phyloP scores from a whole-genome alignment of 2,329 filamentous ascomycete species.

The Parascedosporium putredinis region DNA sequence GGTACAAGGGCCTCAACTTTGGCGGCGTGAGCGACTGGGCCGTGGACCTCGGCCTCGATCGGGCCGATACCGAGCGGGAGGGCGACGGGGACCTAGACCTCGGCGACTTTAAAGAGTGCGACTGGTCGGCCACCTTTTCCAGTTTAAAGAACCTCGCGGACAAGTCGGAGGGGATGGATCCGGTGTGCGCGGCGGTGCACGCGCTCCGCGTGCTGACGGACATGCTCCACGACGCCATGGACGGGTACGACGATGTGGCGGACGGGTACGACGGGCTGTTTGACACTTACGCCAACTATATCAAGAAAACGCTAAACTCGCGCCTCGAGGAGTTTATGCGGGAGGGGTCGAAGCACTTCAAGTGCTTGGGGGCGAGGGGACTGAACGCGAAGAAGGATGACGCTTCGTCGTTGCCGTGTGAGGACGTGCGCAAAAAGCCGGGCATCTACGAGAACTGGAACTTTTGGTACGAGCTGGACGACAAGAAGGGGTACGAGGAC shows the following conservation, averaged over 20 bases:
- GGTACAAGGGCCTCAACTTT: constrained; percentile 14
- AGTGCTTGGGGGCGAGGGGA: too few species aligned
- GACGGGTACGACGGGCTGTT: neutral
- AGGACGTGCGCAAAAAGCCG: neutral
- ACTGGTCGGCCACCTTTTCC: neutral
- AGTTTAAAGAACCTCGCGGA: neutral
- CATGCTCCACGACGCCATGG: neutral
- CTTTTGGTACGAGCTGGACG: neutral
- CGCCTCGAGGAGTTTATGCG: neutral
- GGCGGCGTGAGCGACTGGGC: constrained; percentile 17
- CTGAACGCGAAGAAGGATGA: neutral
- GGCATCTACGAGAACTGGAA: neutral
- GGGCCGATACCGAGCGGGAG: neutral
- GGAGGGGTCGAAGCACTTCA: neutral
- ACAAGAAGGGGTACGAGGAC: neutral
- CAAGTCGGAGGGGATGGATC: neutral
- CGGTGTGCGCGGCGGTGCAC: neutral
- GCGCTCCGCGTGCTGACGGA: neutral
- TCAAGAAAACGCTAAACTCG: neutral
- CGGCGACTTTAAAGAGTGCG: neutral
- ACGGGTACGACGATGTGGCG: neutral
- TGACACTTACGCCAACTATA: neutral
- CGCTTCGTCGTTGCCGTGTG: too few species aligned
- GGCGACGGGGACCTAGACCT: neutral
- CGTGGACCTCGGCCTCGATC: constrained; percentile 12